phyloP scores from a whole-genome alignment of 2,329 filamentous ascomycete species.

The Aspergillus carbonarius region DNA sequence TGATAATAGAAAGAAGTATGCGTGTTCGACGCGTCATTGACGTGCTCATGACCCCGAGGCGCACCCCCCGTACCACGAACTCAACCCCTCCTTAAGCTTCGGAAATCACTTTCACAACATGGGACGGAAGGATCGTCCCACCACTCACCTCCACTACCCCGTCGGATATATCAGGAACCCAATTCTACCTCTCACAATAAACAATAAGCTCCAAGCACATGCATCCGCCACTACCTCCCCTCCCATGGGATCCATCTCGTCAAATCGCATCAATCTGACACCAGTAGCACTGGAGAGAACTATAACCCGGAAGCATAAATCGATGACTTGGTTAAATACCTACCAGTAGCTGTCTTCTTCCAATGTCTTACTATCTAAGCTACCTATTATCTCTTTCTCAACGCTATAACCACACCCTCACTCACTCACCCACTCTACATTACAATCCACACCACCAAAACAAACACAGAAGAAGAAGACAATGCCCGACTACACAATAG shows the following conservation, averaged over 20 bases:
- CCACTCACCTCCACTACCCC: not conserved
- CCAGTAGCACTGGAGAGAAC: not conserved
- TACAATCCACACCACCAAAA: not conserved
- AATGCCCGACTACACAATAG: not conserved
- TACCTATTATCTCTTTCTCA: too few relatives aligned
- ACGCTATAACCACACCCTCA: not conserved
- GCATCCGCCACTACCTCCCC: not conserved
- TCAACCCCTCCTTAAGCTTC: not conserved
- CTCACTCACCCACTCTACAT: not conserved
- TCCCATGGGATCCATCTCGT: not conserved
- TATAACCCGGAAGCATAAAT: not conserved
- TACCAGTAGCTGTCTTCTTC: not conserved
- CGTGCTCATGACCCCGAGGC: not conserved
- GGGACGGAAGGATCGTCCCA: not conserved
- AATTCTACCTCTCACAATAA: not conserved
- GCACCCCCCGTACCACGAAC: not conserved
- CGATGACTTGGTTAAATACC: not conserved
- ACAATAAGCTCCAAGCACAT: not conserved
- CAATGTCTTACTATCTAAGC: too few relatives aligned
- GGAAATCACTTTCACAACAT: not conserved
- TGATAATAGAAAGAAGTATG: not conserved
- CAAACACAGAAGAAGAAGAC: not conserved
- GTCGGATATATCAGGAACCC: not conserved
- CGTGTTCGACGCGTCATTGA: not conserved
- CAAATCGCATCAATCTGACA: conserved; percentile 2